phyloP scores from a whole-genome alignment of 495 filamentous ascomycete species.

The Xylaria palmicola region DNA sequence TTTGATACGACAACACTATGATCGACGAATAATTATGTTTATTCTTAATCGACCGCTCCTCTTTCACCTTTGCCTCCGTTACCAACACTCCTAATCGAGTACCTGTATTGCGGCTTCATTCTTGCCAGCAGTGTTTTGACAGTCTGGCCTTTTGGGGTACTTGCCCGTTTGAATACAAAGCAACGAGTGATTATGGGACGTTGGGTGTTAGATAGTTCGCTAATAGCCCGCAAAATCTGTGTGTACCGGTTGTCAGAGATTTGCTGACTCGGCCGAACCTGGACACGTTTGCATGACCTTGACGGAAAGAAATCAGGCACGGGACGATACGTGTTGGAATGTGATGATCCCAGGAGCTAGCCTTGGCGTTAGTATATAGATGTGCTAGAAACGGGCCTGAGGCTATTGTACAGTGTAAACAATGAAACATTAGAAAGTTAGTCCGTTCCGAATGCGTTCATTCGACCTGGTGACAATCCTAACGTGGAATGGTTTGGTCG shows the following conservation, averaged over 20 bases:
- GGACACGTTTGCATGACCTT: conserved; percentile 6
- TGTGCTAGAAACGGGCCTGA: neutral
- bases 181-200: neutral
- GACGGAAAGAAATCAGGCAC: neutral
- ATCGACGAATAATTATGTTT: conserved; percentile 8
- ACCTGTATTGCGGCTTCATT: conserved; percentile 2
- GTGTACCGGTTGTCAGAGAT: conserved; percentile 8
- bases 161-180: conserved; percentile 6
- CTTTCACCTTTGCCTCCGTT: neutral
- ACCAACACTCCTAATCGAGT: neutral
- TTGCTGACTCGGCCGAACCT: neutral
- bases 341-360: neutral
- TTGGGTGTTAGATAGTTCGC: neutral
- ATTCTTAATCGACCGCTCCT: conserved; percentile 8
- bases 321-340: conserved; percentile 1
- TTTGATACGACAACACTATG: conserved; percentile 13
- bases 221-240: conserved; percentile 1
- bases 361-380: neutral
- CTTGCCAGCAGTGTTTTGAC: neutral
- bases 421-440: too few relatives aligned
- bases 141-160: conserved; percentile 5
- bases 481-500: too few relatives aligned
- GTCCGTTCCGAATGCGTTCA: too few relatives aligned
- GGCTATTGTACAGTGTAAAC: conserved; percentile 7
- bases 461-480: too few relatives aligned